Base-by-base conservation (phyloP, 345 rosid genomes). In the Pugionium cornutum region DNA sequence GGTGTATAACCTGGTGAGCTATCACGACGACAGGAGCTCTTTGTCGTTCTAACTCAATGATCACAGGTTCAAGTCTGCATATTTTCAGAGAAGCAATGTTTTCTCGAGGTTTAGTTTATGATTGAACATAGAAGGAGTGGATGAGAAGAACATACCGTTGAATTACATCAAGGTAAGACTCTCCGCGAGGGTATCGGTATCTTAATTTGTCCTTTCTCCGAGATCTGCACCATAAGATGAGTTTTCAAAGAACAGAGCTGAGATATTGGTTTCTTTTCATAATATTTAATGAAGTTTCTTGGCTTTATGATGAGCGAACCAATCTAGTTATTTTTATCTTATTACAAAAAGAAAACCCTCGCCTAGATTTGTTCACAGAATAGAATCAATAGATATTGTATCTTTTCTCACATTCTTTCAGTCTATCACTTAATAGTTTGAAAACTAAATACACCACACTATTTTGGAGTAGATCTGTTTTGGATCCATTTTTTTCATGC, bases 11-110 rank as follows among this genome's bases (percentile, higher is more conserved):
- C 99, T 95, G 99, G 82, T 95, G 99, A 67, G 99, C 81, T 65
- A 95, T 81, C 72, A 95, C 96, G 9, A 95, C 97, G 60, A 95
- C 99, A 2, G 99, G 99, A 64, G 95, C 99, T 66, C 99, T 77
- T 77, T 95, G 97, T 60, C 97, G 80, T 76, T 95, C 99, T 41
- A 95, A 91, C 81, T 95, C 99, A 69, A 95, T 86, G 53, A 95
- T 95, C 66, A 95, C 97, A 28, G 99, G 99, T 79, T 95, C 97
- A 39, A 95, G 89, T 83, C 99, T 95, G 86, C 70, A 80, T 18
- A 18, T 68, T 59, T 47, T 53, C 62, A 53, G 57, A 37, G 66
- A 44, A 68, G 36, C 44, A 36, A 34, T 42, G 6, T 58, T 43
- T 47, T 10, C 59, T 58, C n/a, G 25, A 56, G 27, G 26, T 37